Base-by-base conservation (phyloP, 805 yeast genomes). In the Lipomyces orientalis region DNA sequence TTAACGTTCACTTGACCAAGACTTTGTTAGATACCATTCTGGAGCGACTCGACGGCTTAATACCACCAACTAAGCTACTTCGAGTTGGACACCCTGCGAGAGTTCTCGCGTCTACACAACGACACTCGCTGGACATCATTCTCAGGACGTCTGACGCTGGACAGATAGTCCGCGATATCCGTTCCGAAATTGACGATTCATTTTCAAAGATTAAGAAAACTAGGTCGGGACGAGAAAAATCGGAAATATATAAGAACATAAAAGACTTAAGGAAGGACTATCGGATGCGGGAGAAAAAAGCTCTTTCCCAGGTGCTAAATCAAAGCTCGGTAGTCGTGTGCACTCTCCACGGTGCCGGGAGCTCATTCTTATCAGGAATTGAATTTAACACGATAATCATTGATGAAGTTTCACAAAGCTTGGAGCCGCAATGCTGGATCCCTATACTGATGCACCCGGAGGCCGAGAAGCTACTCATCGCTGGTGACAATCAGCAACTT, bases 341-440 rank as follows among this genome's bases (percentile, higher is more conserved):
- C 2, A 94, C 99, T 0, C 82, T 95, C 19, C 98, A 94, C 78
- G 97, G 97, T 81, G 81, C 85, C 2, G 52, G 72, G 70, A 46
- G 77, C 76, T 1, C 71, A 66, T 0, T 75, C 79, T 4, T 76
- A 78, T 39, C 78, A 78, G 34, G 75, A 87, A 12, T 71, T 16
- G 67, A 67, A 39, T 91, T 94, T 75, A 91, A 91, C 71, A 87
- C 97, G 0, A 81, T 94, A 39, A 90, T 95, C 12, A 93, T 94
- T 46, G 99, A 94, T 79, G 99, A 94, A 78, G 97, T 94, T 0
- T 92, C 98, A 0, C 99, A 94, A 77, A 85, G 97, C 10, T 79
- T 94, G 64, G 97, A 94, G 75, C 97, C 98, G 0, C 97, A 94
- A 72, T 93, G 98, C 74, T 93, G 98, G 98, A 93, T 94, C 31